Conservation (phyloP, 75 land plant species). For the Sequoiadendron giganteum region DNA sequence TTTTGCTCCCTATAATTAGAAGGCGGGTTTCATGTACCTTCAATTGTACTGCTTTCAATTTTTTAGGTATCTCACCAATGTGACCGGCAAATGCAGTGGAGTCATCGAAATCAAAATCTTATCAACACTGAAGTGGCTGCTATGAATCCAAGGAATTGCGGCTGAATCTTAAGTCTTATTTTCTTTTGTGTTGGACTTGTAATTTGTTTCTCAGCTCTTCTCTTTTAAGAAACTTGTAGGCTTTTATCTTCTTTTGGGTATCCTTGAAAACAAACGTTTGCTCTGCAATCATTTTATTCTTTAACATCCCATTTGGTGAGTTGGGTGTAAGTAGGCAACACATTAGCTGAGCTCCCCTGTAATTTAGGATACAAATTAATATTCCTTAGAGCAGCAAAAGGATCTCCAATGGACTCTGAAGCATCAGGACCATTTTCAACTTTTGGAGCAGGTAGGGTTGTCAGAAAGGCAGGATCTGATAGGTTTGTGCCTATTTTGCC, state of each 20-base stretch:
- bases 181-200: neutral
- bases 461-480: neutral
- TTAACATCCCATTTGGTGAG: neutral
- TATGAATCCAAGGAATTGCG: neutral
- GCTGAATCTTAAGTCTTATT: neutral
- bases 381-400: neutral
- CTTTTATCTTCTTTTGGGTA: neutral
- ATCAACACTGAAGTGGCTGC: neutral
- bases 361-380: neutral
- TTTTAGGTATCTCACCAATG: neutral
- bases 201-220: neutral
- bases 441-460: neutral
- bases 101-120: neutral
- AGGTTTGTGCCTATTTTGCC: conserved; percentile 1
- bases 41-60: neutral
- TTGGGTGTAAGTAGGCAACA: neutral
- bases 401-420: neutral
- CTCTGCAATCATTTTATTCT: neutral
- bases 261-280: neutral
- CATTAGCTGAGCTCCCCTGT: neutral
- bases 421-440: neutral
- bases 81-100: neutral
- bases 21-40: neutral
- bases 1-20: neutral
- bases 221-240: too few species aligned